Evolutionary conservation across 345 rosid species (phyloP).

Genomic region (Capsella bursapastoris): DNA sequence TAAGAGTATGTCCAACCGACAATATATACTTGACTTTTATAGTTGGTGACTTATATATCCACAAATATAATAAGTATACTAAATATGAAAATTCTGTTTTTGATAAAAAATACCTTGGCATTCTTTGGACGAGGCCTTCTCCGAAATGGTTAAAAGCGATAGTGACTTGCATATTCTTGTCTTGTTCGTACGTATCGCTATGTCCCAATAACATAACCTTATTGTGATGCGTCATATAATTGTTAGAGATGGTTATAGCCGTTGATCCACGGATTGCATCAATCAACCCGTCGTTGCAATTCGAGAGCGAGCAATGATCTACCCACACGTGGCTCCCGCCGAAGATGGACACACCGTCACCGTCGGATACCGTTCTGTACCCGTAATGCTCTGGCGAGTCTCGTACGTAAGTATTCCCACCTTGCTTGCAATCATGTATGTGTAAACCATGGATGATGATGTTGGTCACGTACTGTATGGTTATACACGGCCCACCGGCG

Average conservation of each 20-base stretch:
- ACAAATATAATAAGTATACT: slow-evolving; percentile 21
- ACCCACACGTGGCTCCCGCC: slow-evolving; percentile 89
- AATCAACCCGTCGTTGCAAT: slow-evolving; percentile 70
- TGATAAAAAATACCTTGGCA: slow-evolving; percentile 63
- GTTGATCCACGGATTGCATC: slow-evolving; percentile 80
- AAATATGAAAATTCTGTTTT: neutral
- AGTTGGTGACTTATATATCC: slow-evolving; percentile 8
- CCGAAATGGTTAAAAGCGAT: slow-evolving; percentile 90
- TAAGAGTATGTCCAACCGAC: slow-evolving; percentile 32
- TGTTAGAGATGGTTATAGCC: slow-evolving; percentile 79
- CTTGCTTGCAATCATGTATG: slow-evolving; percentile 83
- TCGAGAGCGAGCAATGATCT: slow-evolving; percentile 76
- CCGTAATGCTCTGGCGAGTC: slow-evolving; percentile 72
- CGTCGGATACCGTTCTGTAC: slow-evolving; percentile 75
- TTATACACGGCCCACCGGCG: slow-evolving; percentile 86
- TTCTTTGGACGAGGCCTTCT: slow-evolving; percentile 84
- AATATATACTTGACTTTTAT: slow-evolving; percentile 30
- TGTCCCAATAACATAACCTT: slow-evolving; percentile 83
- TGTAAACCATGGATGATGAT: slow-evolving; percentile 72
- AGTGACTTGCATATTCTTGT: slow-evolving; percentile 87
- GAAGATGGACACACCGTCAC: slow-evolving; percentile 80
- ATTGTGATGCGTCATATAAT: slow-evolving; percentile 80
- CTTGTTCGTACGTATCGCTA: slow-evolving; percentile 66
- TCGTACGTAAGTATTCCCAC: slow-evolving; percentile 80
- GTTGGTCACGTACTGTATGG: slow-evolving; percentile 75